A percentile compares a stretch with the other conserved stretches of the same genome.
Conservation (phyloP, 129 eudicot species). For the Mikania micrantha region DNA sequence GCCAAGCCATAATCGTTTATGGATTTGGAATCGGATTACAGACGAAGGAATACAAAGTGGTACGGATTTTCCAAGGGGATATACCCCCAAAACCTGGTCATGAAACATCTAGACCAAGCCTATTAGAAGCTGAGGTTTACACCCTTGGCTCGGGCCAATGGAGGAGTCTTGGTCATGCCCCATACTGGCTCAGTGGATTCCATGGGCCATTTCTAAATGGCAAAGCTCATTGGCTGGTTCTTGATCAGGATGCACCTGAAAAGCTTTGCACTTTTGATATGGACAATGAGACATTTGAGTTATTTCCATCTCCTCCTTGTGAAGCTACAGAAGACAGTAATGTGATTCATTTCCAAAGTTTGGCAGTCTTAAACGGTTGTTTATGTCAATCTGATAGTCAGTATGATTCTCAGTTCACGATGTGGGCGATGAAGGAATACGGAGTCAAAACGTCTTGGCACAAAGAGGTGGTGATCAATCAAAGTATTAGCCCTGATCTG, state of each 20-base stretch:
- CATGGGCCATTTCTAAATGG: slow-evolving; percentile 12
- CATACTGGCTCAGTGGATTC: background rate
- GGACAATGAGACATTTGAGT: slow-evolving; percentile 23
- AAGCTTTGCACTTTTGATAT: slow-evolving; percentile 29
- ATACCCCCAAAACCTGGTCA: too few species aligned
- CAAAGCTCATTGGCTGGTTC: slow-evolving; percentile 20
- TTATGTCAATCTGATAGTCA: slow-evolving; percentile 31
- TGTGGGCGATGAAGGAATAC: slow-evolving; percentile 53
- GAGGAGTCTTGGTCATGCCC: slow-evolving; percentile 25
- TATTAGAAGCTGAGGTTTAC: slow-evolving; percentile 35
- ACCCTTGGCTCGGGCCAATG: slow-evolving; percentile 41
- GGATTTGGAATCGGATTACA: slow-evolving; percentile 23
- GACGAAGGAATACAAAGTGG: slow-evolving; percentile 19
- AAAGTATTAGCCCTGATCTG: background rate
- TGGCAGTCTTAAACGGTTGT: slow-evolving; percentile 29
- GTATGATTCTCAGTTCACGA: slow-evolving; percentile 16
- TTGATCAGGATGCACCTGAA: background rate
- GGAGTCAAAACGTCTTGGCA: slow-evolving; percentile 38
- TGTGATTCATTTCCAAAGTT: slow-evolving; percentile 1
- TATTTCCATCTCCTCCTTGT: slow-evolving; percentile 21
- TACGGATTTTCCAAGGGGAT: slow-evolving; percentile 23
- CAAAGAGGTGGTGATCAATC: slow-evolving; percentile 34
- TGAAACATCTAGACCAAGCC: background rate
- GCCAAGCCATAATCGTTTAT: background rate
- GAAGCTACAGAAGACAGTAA: background rate